Conservation (phyloP, 140 eudicot genomes). For the Ambrosia hybrid region DNA sequence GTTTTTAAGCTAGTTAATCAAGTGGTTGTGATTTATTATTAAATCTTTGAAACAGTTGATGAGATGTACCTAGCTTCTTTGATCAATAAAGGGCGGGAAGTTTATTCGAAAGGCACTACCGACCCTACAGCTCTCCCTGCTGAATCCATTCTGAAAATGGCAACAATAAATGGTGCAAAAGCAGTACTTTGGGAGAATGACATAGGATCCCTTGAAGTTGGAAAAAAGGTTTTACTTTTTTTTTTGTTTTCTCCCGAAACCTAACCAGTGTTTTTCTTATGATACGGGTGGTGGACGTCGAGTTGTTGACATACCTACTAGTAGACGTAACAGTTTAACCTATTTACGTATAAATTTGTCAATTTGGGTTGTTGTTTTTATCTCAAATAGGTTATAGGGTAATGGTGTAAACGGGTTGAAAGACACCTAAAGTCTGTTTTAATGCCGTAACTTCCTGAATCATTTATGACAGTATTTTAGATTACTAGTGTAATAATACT, state of each 20-base stretch:
- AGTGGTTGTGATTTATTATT: constrained; percentile 14
- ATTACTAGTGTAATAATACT: too few relatives aligned
- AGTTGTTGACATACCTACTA: not conserved
- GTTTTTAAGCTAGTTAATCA: too few relatives aligned
- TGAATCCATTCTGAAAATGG: constrained; percentile 74
- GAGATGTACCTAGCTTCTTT: constrained; percentile 97
- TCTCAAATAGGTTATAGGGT: not conserved
- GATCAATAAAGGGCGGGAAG: constrained; percentile 89
- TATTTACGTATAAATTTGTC: not conserved
- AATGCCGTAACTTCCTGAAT: too few relatives aligned
- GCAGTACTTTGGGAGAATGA: constrained; percentile 88
- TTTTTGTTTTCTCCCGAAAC: not conserved
- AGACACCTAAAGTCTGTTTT: not conserved
- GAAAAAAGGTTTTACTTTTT: constrained; percentile 60
- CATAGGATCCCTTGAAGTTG: constrained; percentile 90
- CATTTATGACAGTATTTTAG: too few relatives aligned
- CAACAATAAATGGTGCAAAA: constrained; percentile 79
- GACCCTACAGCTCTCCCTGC: constrained; percentile 93
- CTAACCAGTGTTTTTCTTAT: not conserved
- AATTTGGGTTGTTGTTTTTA: constrained; percentile 2
- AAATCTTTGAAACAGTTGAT: constrained; percentile 55
- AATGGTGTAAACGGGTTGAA: not conserved
- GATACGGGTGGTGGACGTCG: not conserved
- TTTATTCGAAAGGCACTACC: constrained; percentile 63
- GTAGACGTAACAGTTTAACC: not conserved